Base-by-base conservation (phyloP, 164 flowering plant species). In the Magnolia sinica region DNA sequence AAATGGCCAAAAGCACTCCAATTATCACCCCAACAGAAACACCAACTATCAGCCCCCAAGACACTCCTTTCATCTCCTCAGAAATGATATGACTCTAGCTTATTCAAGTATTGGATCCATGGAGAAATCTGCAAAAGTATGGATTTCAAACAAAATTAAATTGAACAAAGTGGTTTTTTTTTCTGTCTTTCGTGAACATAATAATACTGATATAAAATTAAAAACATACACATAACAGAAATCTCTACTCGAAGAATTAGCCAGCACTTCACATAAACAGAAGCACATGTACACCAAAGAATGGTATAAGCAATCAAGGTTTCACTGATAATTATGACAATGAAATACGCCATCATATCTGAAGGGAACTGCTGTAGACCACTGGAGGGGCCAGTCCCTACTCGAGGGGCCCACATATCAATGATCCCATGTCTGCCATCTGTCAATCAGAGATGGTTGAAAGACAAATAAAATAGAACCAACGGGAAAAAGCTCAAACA, bases 21-120 rank as follows among this genome's bases (percentile, higher is more conserved):
- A 92, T 90, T 58, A 96, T 91, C 70, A 96, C 92, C 24, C 99
- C 99, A 50, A 94, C 88, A 0, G 97, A 90, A 64, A 94, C 83
- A 74, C 99, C 99, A 76, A 96, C 85, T 77, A 94, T 89, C 87
- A 96, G 78, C 1, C 96, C 98, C 65, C 86, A 79, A 55, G 97
- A 87, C 74, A 82, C 84, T 13, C 82, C 97, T 80, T 87, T 84
- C 99, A 96, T 92, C 80, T 82, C 85, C 81, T 82, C 64, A 37
- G 13, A 55, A 11, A 16, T 11, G 61, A 55, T 59, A 20, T 16
- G 11, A 2, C 19, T 73, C 10, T 37, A 63, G 9, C 29, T 23
- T 31, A 73, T 24, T 61, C 20, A 29, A 27, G 68, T 29, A 27
- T 31, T 5, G 24, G 61, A 50, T 37, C 67, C 68, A 61, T 61